Percentiles rank a stretch among this genome's conserved stretches.
Evolutionary conservation across 208 protist species (phyloP).

Genomic region (Strigomonas galati): DNA sequence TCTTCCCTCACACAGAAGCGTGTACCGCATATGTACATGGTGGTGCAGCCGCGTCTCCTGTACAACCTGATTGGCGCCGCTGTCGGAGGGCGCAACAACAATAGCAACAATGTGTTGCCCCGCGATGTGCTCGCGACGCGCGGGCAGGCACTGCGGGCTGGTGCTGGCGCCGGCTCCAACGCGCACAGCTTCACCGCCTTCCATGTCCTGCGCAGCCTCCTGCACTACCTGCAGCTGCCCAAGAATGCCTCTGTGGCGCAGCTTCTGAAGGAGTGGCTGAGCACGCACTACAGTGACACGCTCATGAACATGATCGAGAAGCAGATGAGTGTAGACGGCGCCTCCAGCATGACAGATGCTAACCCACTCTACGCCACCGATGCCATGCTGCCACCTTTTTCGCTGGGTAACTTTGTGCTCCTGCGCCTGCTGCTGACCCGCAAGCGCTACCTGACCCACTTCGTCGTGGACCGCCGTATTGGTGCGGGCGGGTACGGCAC

Average conservation of each 20-base stretch:
- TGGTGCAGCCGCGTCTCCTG: conserved; percentile 18
- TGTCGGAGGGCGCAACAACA: neutral
- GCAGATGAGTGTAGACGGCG: neutral
- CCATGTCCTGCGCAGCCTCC: conserved; percentile 38
- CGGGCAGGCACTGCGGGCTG: neutral
- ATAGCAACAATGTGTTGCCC: neutral
- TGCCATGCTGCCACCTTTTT: conserved; percentile 16
- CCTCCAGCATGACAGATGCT: neutral
- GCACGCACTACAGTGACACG: conserved; percentile 25
- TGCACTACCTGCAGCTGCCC: conserved; percentile 34
- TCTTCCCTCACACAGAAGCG: conserved; percentile 47
- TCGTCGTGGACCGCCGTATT: conserved; percentile 41
- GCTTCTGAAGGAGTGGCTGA: conserved; percentile 38
- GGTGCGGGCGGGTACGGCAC: conserved; percentile 70
- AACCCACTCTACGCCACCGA: neutral
- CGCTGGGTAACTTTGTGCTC: conserved; percentile 53
- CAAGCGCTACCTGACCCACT: conserved; percentile 14
- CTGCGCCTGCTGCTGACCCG: conserved; percentile 52
- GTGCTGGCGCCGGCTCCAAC: conserved; percentile 5
- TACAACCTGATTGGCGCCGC: neutral
- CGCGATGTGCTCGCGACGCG: conserved; percentile 2
- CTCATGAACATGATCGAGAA: conserved; percentile 8
- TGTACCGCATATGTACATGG: conserved; percentile 17
- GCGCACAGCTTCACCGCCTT: conserved; percentile 35
- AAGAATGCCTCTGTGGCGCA: conserved; percentile 26